Conservation (phyloP, 169 alveolate genomes). For the Blepharisma undulans region DNA sequence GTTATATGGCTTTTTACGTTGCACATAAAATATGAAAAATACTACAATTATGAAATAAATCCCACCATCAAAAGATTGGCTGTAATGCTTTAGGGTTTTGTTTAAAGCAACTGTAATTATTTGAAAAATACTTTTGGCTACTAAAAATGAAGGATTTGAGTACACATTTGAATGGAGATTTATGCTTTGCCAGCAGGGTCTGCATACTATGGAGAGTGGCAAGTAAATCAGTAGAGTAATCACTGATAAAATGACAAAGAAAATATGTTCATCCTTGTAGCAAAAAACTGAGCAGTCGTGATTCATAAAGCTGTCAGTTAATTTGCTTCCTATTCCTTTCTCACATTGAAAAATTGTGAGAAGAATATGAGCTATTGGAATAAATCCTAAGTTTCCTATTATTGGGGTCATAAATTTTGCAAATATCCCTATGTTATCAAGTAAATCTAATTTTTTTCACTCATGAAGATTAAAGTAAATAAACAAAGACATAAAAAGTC, state of each 20-base stretch:
- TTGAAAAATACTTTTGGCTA: neutral
- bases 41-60: neutral
- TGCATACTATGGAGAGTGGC: neutral
- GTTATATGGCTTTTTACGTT: neutral
- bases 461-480: neutral
- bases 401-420: neutral
- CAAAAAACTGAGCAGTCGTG: conserved; percentile 9
- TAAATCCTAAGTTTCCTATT: neutral
- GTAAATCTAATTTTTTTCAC: neutral
- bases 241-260: neutral
- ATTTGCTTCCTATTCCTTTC: neutral
- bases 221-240: neutral
- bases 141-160: neutral
- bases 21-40: neutral
- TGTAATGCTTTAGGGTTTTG: neutral
- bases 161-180: neutral
- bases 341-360: neutral
- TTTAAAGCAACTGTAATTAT: neutral
- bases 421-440: neutral
- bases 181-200: neutral
- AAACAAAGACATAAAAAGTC: neutral
- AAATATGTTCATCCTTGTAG: neutral
- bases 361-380: neutral
- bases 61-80: neutral
- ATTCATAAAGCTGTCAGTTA: neutral